Evolutionary conservation across 352 stramenopile species (phyloP).

Genomic region (Aphanomyces astaci): DNA sequence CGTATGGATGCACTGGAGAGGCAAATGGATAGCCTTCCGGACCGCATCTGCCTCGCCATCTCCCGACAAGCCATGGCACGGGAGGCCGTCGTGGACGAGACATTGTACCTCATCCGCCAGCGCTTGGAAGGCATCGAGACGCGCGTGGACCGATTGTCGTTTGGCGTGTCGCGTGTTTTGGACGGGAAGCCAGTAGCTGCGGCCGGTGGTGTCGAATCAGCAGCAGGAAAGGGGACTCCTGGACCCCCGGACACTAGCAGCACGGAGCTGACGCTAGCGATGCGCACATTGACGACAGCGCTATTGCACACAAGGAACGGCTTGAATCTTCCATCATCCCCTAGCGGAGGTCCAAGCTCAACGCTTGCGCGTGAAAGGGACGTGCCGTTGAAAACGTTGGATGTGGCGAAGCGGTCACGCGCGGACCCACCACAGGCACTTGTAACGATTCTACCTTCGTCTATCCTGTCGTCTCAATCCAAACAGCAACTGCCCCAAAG

Average conservation of each 20-base stretch:
- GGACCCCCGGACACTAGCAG: background rate
- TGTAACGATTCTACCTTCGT: too few species aligned
- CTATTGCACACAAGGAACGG: background rate
- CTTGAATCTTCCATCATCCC: background rate
- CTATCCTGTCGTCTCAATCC: too few species aligned
- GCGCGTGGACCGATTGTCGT: background rate
- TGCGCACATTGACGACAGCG: constrained; percentile 7
- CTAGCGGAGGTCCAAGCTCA: too few species aligned
- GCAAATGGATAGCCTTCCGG: constrained; percentile 8
- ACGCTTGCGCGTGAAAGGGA: too few species aligned
- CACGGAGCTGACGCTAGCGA: background rate
- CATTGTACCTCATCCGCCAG: background rate
- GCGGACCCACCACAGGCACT: too few species aligned
- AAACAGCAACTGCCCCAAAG: too few species aligned
- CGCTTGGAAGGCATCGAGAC: constrained; percentile 1
- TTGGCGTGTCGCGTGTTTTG: constrained; percentile 1
- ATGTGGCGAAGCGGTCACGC: too few species aligned
- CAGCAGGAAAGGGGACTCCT: background rate
- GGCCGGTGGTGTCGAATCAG: background rate
- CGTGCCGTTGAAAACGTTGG: too few species aligned
- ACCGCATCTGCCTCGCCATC: background rate
- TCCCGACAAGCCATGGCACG: background rate
- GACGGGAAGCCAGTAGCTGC: background rate
- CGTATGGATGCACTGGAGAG: constrained; percentile 11
- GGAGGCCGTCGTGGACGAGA: background rate